Evolutionary conservation across 805 yeast species (phyloP), one percentile per base, ranked within the genome.

Genomic region (Barnettozyma pratensis): DNA sequence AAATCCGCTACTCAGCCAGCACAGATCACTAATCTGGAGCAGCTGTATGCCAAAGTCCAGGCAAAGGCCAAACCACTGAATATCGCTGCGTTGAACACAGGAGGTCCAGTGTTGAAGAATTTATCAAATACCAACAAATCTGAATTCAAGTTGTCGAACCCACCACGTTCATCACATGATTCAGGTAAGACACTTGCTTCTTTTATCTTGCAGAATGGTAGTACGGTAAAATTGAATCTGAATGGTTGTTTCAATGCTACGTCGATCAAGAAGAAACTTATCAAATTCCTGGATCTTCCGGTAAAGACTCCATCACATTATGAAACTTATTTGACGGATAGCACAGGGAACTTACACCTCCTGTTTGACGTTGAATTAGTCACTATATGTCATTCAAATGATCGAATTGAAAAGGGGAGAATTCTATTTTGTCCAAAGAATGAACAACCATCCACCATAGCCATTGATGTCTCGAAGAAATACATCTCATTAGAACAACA

Each of bases 221-320:
- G 83, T 7, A 73, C 81, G 2, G 82, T 81, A 55, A 73, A 76
- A 46, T 80, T 88, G 39, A 83, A 84, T 57, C 83, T 88, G 1
- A 76, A 80, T 14, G 94, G 90, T 0, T 87, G 96, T 61, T 85
- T 81, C 66, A 85, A 83, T 61, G 90, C 96, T 1, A 85, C 80
- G 49, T 78, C 89, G 6, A 86, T 90, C 44, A 87, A 86, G 62
- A 72, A 80, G 46, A 83, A 81, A 54, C 80, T 85, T 1, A 67
- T 88, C 49, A 80, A 80, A 55, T 79, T 76, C 51, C 59, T 85
- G 44, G 81, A 80, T 5, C 64, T 78, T 32, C 68, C 67, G 26
- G 66, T 60, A 35, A 71, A 73, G 37, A 71, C 72, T 36, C 66
- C 72, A 19, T 70, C 69, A 31, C 60, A 63, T 14, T 87, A 81